Evolutionary conservation across 2,329 filamentous ascomycete genomes (phyloP), one percentile per base, ranked within the genome.

Genomic region (Colletotrichum sp.): DNA sequence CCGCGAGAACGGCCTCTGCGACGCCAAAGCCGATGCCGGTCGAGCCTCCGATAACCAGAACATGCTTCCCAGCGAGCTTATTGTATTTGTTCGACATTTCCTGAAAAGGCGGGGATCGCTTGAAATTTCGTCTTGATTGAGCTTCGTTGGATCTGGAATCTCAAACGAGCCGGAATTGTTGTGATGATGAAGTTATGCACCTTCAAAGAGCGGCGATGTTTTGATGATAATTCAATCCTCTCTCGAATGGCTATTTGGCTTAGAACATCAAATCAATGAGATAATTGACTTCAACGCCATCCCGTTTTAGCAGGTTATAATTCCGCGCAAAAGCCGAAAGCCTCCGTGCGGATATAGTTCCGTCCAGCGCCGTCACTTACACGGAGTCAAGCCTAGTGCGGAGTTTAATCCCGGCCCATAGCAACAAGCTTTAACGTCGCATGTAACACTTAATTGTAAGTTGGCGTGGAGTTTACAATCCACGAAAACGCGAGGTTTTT

Each of bases 11-110:
- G 5, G 88, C 89, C 85, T 93, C 88, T 71, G 93, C 92, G 12
- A 92, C 90, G 71, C 84, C 87, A 77, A 88, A 91, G 48, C 93
- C 93, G 57, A 94, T 92, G 70, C 93, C 93, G 15, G 89, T 88
- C 2, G 90, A 90, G 52, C 91, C 93, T 59, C 93, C 93, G 67
- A 94, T 87, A 79, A 94, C 83, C 57, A 94, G 88, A 77, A 93
- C 83, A 76, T 84, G 84, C 60, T 81, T 81, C 32, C 81, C 84
- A 44, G 76, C 61, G 12, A 82, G 79, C 13, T 81, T 83, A n/a
- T 78, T 82, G 36, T 85, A 85, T 7, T 64, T 68, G 78, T 16
- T 22, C 0, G 68, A 19, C 69, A 75, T 27, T 25, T 60, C 9
- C 3, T 9, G 13, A 6, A 22, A 28, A 44, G 13, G 0, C 8